Conservation (phyloP, 2,329 filamentous ascomycete species). For the Fusarium torulosum region DNA sequence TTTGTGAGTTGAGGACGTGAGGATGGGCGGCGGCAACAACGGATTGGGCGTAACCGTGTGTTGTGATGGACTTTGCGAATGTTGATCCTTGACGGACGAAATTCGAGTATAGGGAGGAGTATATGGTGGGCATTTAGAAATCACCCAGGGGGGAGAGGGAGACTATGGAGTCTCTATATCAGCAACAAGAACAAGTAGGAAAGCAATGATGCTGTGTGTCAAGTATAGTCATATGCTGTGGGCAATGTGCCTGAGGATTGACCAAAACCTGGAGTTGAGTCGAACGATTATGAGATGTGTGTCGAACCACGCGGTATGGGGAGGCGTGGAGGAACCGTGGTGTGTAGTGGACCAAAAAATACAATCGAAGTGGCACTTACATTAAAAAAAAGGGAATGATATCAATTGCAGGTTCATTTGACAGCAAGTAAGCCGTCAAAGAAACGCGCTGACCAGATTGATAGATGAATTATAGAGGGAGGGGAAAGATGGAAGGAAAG, state of each 20-base stretch:
- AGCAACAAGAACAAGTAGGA: slow-evolving; percentile 33
- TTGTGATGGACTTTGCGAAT: slow-evolving; percentile 89
- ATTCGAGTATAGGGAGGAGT: slow-evolving; percentile 76
- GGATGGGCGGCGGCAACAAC: slow-evolving; percentile 93
- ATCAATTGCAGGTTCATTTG: slow-evolving; percentile 97
- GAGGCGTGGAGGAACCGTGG: slow-evolving; percentile 37
- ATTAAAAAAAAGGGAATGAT: slow-evolving; percentile 69
- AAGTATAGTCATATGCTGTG: slow-evolving; percentile 11
- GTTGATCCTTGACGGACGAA: slow-evolving; percentile 96
- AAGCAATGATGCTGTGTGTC: slow-evolving; percentile 13
- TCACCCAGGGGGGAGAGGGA: slow-evolving; percentile 69
- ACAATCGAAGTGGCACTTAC: slow-evolving; percentile 61
- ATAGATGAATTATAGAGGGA: slow-evolving; percentile 42
- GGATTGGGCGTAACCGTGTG: slow-evolving; percentile 97
- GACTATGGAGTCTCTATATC: slow-evolving; percentile 55
- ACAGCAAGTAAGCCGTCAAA: slow-evolving; percentile 88
- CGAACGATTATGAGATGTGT: slow-evolving; percentile 48
- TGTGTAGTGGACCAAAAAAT: slow-evolving; percentile 42
- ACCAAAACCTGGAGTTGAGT: slow-evolving; percentile 34
- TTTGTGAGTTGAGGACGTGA: slow-evolving; percentile 80
- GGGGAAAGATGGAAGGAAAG: slow-evolving; percentile 39
- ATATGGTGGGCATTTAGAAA: slow-evolving; percentile 90
- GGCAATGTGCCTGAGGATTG: slow-evolving; percentile 41
- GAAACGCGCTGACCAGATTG: slow-evolving; percentile 78
- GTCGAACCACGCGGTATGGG: slow-evolving; percentile 47